Base-by-base conservation (phyloP, 2,329 filamentous ascomycete genomes). In the Davidsoniella neocaledoniae region DNA sequence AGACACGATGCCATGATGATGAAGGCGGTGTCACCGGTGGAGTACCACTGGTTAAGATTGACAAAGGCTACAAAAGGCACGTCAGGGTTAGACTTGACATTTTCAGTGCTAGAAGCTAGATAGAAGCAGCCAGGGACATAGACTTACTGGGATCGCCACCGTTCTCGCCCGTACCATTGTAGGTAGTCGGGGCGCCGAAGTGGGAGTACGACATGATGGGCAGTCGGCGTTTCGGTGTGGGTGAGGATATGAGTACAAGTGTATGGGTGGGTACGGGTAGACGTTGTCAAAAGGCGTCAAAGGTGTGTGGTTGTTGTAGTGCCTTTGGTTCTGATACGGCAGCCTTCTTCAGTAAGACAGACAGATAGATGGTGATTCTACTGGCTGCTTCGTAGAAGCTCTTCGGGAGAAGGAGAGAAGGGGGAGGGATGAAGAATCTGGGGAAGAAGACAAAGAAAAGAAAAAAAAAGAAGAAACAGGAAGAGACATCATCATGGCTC, bases 11-110 rank as follows among this genome's bases (percentile, higher is more conserved):
- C 74, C 59, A 96, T 66, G 64, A 96, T 74, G 66, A 96, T 96
- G 70, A 85, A 96, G 63, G 88, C 86, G 68, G 88, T 83, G 66
- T 98, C 91, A 60, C 91, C 91, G 5, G 86, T 72, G 57, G 85
- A 75, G 68, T 83, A 96, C 86, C 87, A 94, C 77, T 93, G 86
- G 73, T 96, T 96, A 63, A 95, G 67, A 68, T 96, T 95, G 61
- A 86, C 80, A 62, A 70, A 76, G 58, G 73, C 88, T 94, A 62
- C 8, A 47, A 25, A 17, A 42, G 16, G 10, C n/a, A 37, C 16
- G 23, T 8, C 21, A 12, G 5, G 39, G 40, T 56, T 52, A 46
- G 33, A 14, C 33, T 48, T 49, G 21, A 4, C 3, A 21, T 53
- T 54, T 53, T 17, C 33, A 46, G 12, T 45, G 21, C 39, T 43